A percentile compares a stretch with the other conserved stretches of the same genome.
Conservation (phyloP, 148 eudicot species). For the Chenopodium suecicum region DNA sequence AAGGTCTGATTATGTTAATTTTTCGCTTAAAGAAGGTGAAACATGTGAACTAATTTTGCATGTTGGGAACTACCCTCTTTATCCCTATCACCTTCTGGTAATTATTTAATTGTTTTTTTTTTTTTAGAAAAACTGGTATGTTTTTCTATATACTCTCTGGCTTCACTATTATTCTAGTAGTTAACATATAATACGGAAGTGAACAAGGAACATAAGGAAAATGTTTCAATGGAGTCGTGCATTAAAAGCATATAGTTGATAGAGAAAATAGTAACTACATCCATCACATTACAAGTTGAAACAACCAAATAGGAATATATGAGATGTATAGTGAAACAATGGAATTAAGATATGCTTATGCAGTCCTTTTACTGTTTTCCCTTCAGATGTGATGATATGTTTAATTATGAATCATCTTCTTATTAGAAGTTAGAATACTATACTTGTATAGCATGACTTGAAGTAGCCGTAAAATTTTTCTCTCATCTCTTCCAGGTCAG, state of each 20-base stretch:
- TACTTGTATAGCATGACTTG: not conserved
- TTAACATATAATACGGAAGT: not conserved
- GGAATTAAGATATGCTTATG: not conserved
- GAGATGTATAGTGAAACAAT: not conserved
- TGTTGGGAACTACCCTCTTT: not conserved
- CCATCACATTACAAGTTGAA: not conserved
- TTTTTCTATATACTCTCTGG: not conserved
- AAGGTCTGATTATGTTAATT: not conserved
- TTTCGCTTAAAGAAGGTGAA: not conserved
- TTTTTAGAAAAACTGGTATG: not conserved
- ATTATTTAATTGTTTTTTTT: too few species aligned
- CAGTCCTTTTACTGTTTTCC: not conserved
- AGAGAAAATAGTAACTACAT: not conserved
- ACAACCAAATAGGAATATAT: not conserved
- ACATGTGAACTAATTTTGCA: not conserved
- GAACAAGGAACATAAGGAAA: not conserved
- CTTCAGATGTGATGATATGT: not conserved
- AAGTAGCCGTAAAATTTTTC: constrained; percentile 1
- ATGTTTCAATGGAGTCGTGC: not conserved
- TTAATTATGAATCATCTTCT: not conserved
- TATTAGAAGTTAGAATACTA: not conserved
- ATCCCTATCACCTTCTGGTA: not conserved
- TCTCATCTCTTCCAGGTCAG: constrained; percentile 54
- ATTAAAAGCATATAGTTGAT: not conserved
- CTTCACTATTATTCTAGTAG: not conserved